Percentiles rank a stretch among this genome's conserved stretches.
Evolutionary conservation across 2,329 filamentous ascomycete genomes (phyloP).

Genomic region (Coniochaeta prunicola): DNA sequence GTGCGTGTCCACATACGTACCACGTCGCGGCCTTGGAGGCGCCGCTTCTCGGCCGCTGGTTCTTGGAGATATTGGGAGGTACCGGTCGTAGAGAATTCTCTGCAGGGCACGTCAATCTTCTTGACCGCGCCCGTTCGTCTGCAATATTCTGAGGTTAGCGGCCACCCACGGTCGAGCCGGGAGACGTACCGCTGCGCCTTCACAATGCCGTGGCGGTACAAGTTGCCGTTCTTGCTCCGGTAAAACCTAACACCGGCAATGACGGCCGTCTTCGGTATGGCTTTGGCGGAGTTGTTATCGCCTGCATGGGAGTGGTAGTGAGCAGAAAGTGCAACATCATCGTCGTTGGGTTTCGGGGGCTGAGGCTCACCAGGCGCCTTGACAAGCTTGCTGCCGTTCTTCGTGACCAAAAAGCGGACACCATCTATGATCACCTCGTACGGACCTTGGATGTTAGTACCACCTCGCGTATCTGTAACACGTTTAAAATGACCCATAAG

Average conservation of each 20-base stretch:
- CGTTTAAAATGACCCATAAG: constrained; percentile 40
- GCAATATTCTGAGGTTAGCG: constrained; percentile 28
- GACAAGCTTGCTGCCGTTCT: constrained; percentile 76
- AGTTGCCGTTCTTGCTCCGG: constrained; percentile 80
- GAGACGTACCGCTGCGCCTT: constrained; percentile 65
- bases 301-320: constrained; percentile 28
- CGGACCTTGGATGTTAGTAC: constrained; percentile 19
- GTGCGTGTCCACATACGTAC: constrained; percentile 34
- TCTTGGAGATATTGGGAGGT: constrained; percentile 34
- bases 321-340: constrained; percentile 18
- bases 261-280: constrained; percentile 66
- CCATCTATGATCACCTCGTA: constrained; percentile 64
- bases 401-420: constrained; percentile 64
- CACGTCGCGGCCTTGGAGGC: constrained; percentile 21
- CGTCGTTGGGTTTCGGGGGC: constrained; percentile 1
- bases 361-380: constrained; percentile 58
- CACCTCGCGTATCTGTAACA: constrained; percentile 16
- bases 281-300: constrained; percentile 52
- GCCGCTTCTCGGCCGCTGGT: constrained; percentile 17
- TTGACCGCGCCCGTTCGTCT: constrained; percentile 49
- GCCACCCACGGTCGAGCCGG: constrained; percentile 12
- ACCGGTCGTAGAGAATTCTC: constrained; percentile 62
- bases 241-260: constrained; percentile 77
- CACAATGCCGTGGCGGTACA: constrained; percentile 70
- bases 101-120: constrained; percentile 70